A percentile compares a stretch with the other conserved stretches of the same genome.
These are phyloP conservation scores for Diddensiella santjacobensis DNA, from an alignment of 805 yeast genomes.

Conservation along the genomic window DNA sequence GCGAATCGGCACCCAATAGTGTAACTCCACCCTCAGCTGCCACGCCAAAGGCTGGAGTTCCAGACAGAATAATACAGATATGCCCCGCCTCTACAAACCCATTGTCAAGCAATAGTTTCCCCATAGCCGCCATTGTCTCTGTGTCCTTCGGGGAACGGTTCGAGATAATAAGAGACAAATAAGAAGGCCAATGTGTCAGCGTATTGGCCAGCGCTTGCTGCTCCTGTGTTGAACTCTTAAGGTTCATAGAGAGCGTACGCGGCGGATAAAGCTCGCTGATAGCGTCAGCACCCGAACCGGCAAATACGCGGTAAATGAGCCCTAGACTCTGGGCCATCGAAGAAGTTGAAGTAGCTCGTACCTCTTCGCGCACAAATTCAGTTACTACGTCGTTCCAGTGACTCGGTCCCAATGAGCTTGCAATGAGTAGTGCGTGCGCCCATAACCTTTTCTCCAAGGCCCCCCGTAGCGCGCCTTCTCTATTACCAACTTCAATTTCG, in stretches of 20 bases:
- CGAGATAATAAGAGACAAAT: constrained; percentile 29
- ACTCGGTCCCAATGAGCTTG: constrained; percentile 61
- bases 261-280: constrained; percentile 46
- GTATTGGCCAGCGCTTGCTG: constrained; percentile 15
- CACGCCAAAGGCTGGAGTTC: constrained; percentile 13
- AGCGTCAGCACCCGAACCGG: constrained; percentile 56
- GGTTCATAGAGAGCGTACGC: constrained; percentile 18
- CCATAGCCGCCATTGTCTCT: constrained; percentile 35
- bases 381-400: constrained; percentile 56
- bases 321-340: constrained; percentile 44
- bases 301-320: constrained; percentile 55
- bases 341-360: constrained; percentile 33
- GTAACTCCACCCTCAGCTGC: not conserved
- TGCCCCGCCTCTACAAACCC: constrained; percentile 41
- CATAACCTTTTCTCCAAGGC: constrained; percentile 66
- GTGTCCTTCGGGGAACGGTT: constrained; percentile 29
- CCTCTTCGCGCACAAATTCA: constrained; percentile 50
- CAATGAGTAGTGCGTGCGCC: constrained; percentile 71
- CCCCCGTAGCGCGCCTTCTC: constrained; percentile 58
- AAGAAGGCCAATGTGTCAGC: constrained; percentile 31
- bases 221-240: constrained; percentile 13
- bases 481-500: constrained; percentile 47
- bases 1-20: constrained; percentile 28
- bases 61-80: constrained; percentile 27
- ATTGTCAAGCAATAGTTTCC: constrained; percentile 34